These are phyloP conservation scores for Lanmaoa rubissima DNA, from an alignment of 768 basidiomycete genomes.

Conservation along the genomic window DNA sequence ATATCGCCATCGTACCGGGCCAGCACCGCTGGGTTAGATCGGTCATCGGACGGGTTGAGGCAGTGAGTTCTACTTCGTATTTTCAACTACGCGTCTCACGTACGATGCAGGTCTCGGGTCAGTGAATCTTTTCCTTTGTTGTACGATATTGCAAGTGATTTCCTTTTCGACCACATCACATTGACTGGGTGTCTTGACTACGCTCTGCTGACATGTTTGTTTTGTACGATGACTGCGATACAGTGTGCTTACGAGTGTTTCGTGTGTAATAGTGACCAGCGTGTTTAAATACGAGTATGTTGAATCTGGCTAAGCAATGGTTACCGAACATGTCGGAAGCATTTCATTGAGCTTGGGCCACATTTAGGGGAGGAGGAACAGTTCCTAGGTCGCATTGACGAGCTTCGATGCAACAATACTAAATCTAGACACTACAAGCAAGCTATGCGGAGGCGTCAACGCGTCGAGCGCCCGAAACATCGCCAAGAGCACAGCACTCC, in stretches of 20 bases:
- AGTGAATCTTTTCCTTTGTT: neutral
- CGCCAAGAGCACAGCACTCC: slow-evolving; percentile 12
- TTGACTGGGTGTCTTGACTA: neutral
- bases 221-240: neutral
- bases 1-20: neutral
- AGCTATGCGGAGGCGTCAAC: slow-evolving; percentile 29
- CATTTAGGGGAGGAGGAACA: too few relatives aligned
- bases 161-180: neutral
- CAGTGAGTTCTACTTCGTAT: too few relatives aligned
- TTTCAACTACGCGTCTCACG: too few relatives aligned
- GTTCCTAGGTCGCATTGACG: neutral
- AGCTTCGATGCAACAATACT: slow-evolving; percentile 12
- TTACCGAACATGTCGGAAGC: neutral
- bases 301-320: neutral
- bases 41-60: neutral
- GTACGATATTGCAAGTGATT: neutral
- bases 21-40: slow-evolving; percentile 1
- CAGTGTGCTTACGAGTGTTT: neutral
- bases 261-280: neutral
- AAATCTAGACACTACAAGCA: slow-evolving; percentile 32
- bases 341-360: neutral
- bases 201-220: neutral
- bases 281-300: neutral
- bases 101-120: neutral
- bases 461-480: slow-evolving; percentile 24